Conservation (phyloP, 73 alveolate genomes). For the Paramecium caudatum region DNA sequence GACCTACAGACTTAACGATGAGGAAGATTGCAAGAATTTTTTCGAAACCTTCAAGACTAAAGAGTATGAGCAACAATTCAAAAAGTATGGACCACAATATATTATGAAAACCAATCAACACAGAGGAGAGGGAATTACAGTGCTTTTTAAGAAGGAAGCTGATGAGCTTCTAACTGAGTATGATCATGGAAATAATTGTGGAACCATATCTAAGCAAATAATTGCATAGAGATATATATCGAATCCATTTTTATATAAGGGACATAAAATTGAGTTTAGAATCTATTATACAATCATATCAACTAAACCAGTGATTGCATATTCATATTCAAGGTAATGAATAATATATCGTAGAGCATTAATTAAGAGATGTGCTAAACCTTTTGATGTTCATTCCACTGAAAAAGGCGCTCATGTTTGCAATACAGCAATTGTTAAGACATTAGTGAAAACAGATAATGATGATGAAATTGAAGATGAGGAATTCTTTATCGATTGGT, state of each 20-base stretch:
- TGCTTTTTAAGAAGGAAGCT: slow-evolving; percentile 4
- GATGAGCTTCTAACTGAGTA: background rate
- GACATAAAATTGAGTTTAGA: slow-evolving; percentile 72
- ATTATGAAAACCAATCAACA: slow-evolving; percentile 59
- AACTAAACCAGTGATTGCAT: slow-evolving; percentile 74
- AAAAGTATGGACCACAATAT: slow-evolving; percentile 66
- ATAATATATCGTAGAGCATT: background rate
- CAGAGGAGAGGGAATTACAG: slow-evolving; percentile 74
- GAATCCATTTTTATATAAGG: slow-evolving; percentile 67
- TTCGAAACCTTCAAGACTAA: slow-evolving; percentile 43
- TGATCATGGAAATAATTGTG: slow-evolving; percentile 68
- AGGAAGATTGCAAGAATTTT: slow-evolving; percentile 70
- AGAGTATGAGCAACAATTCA: slow-evolving; percentile 36
- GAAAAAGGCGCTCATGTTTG: slow-evolving; percentile 77
- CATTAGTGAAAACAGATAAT: background rate
- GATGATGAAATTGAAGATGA: slow-evolving; percentile 73
- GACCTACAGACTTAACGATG: slow-evolving; percentile 65
- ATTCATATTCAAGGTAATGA: slow-evolving; percentile 53
- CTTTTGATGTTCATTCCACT: slow-evolving; percentile 59
- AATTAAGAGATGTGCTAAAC: slow-evolving; percentile 69
- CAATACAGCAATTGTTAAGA: slow-evolving; percentile 56
- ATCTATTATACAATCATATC: slow-evolving; percentile 67
- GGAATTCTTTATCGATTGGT: slow-evolving; percentile 68
- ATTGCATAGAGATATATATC: slow-evolving; percentile 69
- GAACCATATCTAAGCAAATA: slow-evolving; percentile 22